Evolutionary conservation across 257 asterid species (phyloP).

Genomic region (Solanum verrucosum): DNA sequence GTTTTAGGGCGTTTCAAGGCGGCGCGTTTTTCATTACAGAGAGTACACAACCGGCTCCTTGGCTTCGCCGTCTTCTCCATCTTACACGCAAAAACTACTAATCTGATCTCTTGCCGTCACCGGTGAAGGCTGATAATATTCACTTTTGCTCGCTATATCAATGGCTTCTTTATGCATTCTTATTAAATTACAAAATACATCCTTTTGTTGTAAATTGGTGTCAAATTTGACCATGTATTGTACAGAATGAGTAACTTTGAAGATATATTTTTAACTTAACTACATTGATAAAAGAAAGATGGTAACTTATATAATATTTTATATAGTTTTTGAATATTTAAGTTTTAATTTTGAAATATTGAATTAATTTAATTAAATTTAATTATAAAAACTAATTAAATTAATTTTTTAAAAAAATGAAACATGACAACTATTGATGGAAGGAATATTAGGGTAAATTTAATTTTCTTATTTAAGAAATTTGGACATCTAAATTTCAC

Average conservation of each 20-base stretch:
- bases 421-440: neutral
- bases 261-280: too few relatives aligned
- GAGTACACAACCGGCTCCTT: slow-evolving; percentile 39
- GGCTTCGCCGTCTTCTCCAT: slow-evolving; percentile 46
- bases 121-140: neutral
- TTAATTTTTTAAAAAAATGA: too few relatives aligned
- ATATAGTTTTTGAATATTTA: too few relatives aligned
- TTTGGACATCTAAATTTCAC: neutral
- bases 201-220: neutral
- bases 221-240: neutral
- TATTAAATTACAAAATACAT: neutral
- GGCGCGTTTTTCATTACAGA: slow-evolving; percentile 62
- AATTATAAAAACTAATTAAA: too few relatives aligned
- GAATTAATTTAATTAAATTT: too few relatives aligned
- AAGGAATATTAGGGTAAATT: too few relatives aligned
- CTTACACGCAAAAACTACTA: neutral
- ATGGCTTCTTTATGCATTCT: neutral
- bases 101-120: neutral
- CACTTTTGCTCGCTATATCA: neutral
- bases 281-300: too few relatives aligned
- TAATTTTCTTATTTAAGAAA: neutral
- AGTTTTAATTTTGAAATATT: too few relatives aligned
- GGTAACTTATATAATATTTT: too few relatives aligned
- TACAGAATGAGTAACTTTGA: too few relatives aligned
- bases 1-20: slow-evolving; percentile 95